Evolutionary conservation across 106 monocot genomes (phyloP), one percentile per base, ranked within the genome.

Genomic region (Acorus calamus): DNA sequence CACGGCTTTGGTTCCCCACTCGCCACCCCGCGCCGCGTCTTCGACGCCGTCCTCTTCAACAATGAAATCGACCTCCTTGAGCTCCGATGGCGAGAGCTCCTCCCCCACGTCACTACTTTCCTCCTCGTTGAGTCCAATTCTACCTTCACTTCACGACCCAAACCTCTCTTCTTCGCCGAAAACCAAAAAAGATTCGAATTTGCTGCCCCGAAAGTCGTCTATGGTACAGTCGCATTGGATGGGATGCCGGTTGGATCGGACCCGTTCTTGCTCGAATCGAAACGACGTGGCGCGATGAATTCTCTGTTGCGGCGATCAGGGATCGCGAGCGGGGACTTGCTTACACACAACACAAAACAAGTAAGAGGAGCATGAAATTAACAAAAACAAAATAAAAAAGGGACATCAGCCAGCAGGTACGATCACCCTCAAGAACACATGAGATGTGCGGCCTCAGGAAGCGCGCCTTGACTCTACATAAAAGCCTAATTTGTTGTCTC

Each of bases 1-100:
- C 91, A 98, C 52, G 91, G 96, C 4, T 91, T 87, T 82, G 28
- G 28, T 28, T 49, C 67, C 3, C 50, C 69, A 47, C 80, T 73
- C 7, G 12, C 80, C 42, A 61, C 81, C 7, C 96, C 96, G 3
- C 96, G 91, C 45, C 71, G 71, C 6, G 69, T 98, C 8, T 92
- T 85, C n/a, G 96, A 98, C 56, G 87, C 91, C n/a, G 68, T 91
- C 42, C 78, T 98, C 66, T 91, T 98, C 58, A 88, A 88, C 71
- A 98, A 91, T 11, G 96, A 98, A 70, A 76, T 98, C 3, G 96
- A 98, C 69, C 63, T 96, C 7, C 77, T 96, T 11, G 87, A 91
- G 60, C 72, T 96, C 62, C 82, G 91, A 4, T 82, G 77, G 56
- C 75, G 55, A n/a, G 91, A 91, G 62, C 82, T 96, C 59, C 66